Conservation (phyloP, 140 eudicot genomes). For the Cichorium intybus region DNA sequence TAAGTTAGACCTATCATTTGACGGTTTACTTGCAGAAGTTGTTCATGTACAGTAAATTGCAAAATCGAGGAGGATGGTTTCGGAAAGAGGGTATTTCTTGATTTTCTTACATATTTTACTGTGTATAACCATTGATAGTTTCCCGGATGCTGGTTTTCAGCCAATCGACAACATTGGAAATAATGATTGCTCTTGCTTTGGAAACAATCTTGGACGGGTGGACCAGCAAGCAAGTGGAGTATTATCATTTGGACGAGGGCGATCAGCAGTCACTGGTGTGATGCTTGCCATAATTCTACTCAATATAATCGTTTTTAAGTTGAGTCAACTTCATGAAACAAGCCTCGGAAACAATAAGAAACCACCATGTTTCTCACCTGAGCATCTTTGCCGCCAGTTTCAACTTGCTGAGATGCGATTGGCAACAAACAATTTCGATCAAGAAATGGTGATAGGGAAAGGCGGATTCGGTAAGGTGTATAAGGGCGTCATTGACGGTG, state of each 20-base stretch:
- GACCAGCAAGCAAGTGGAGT: not conserved
- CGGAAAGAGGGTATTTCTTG: not conserved
- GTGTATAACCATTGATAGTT: constrained; percentile 5
- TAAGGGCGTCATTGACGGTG: constrained; percentile 23
- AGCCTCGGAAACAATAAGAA: not conserved
- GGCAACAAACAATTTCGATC: constrained; percentile 30
- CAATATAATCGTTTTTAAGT: constrained; percentile 22
- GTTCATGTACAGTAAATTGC: not conserved
- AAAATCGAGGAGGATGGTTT: constrained; percentile 18
- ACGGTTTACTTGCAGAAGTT: not conserved
- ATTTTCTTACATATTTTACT: constrained; percentile 11
- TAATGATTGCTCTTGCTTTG: constrained; percentile 12
- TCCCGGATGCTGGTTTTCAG: not conserved
- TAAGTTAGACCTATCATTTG: not conserved
- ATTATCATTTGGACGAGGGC: not conserved
- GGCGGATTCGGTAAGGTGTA: constrained; percentile 38
- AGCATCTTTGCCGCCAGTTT: constrained; percentile 25
- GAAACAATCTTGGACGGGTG: constrained; percentile 1
- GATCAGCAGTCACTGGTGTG: constrained; percentile 5
- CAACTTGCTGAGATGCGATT: constrained; percentile 19
- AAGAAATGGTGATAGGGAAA: constrained; percentile 28
- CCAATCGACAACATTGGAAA: not conserved
- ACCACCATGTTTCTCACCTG: not conserved
- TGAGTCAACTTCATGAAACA: constrained; percentile 23
- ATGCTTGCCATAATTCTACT: constrained; percentile 27